Evolutionary conservation across 164 flowering plant species (phyloP).

Genomic region (Macadamia tetraphylla): DNA sequence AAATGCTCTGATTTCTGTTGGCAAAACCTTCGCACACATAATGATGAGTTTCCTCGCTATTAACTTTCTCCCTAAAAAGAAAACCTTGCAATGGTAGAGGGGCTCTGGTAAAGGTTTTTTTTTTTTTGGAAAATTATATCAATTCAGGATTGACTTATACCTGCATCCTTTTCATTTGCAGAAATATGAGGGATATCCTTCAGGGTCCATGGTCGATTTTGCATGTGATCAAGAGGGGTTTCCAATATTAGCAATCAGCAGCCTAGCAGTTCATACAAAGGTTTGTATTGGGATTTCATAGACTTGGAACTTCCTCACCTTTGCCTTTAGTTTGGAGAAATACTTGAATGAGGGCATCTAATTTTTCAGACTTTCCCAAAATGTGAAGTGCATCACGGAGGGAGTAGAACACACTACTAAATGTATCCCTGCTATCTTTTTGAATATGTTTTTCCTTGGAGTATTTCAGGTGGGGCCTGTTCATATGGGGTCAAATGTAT

Average conservation of each 20-base stretch:
- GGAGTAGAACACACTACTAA: neutral
- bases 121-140: neutral
- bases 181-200: constrained; percentile 84
- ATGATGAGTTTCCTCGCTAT: no score
- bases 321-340: neutral
- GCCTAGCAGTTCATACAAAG: constrained; percentile 78
- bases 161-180: constrained; percentile 25
- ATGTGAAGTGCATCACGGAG: neutral
- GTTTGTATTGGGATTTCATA: constrained; percentile 23
- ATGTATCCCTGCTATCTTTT: neutral
- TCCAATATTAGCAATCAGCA: constrained; percentile 83
- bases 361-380: neutral
- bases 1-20: no score
- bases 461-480: neutral
- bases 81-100: no score
- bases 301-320: neutral
- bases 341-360: neutral
- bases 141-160: constrained; percentile 1
- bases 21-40: no score
- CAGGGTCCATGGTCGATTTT: constrained; percentile 93
- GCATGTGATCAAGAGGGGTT: constrained; percentile 84
- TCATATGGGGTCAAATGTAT: neutral
- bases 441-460: neutral
- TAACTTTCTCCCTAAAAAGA: no score
- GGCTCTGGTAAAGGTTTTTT: no score